Percentiles rank a stretch among this genome's conserved stretches.
Conservation (phyloP, 176 grass and related monocot genomes). For the Triticum turgidum region DNA sequence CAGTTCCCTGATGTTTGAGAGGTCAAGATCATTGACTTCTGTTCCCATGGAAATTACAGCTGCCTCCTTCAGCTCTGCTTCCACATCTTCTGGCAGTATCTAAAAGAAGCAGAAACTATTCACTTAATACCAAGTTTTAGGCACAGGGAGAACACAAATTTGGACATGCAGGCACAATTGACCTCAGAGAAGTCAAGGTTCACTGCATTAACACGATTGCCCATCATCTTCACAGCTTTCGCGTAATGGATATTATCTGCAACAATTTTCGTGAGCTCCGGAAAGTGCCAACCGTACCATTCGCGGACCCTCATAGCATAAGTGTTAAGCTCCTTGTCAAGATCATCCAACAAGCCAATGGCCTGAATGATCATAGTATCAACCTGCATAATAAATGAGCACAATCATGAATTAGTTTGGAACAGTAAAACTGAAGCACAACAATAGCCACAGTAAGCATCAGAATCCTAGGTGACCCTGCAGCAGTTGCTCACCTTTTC, state of each 20-base stretch:
- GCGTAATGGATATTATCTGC: conserved; percentile 90
- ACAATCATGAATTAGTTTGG: neutral
- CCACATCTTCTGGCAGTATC: conserved; percentile 77
- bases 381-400: conserved; percentile 45
- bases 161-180: conserved; percentile 1
- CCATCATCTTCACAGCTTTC: conserved; percentile 83
- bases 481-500: conserved; percentile 58
- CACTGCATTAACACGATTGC: conserved; percentile 60
- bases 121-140: neutral
- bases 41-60: conserved; percentile 94
- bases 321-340: conserved; percentile 93
- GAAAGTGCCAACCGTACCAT: conserved; percentile 99
- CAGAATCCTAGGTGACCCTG: neutral
- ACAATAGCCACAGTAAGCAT: neutral
- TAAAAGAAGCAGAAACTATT: conserved; percentile 27
- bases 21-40: conserved; percentile 86
- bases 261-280: conserved; percentile 86
- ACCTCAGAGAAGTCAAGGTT: conserved; percentile 89
- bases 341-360: conserved; percentile 93
- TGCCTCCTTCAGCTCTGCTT: conserved; percentile 78
- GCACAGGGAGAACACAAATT: neutral
- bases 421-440: neutral
- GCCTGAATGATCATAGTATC: conserved; percentile 99
- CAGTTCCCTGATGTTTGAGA: conserved; percentile 77
- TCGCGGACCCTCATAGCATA: conserved; percentile 96